Evolutionary conservation across 306 rosid genomes (phyloP).

Genomic region (Quercus agrifolia): DNA sequence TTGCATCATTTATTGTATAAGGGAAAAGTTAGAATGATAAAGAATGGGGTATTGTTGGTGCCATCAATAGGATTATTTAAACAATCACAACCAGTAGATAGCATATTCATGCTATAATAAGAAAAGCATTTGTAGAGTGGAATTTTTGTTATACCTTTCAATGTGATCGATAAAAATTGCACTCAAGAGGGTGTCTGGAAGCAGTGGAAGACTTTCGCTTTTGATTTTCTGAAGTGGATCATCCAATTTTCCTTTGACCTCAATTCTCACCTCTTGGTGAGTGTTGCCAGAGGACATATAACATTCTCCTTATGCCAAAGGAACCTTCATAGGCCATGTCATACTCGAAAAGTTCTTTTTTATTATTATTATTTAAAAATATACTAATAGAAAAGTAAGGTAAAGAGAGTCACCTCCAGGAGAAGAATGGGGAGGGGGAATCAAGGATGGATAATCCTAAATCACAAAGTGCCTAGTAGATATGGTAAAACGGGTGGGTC

Average conservation of each 20-base stretch:
- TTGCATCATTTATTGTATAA: slow-evolving; percentile 9
- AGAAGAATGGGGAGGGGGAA: slow-evolving; percentile 9
- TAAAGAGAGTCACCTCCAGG: background rate
- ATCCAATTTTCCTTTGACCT: slow-evolving; percentile 44
- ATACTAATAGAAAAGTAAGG: no score
- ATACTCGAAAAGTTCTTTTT: background rate
- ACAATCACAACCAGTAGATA: slow-evolving; percentile 19
- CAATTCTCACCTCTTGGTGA: slow-evolving; percentile 35
- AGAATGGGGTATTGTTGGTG: slow-evolving; percentile 2
- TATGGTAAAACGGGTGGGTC: background rate
- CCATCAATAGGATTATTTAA: slow-evolving; percentile 20
- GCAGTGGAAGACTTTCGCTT: slow-evolving; percentile 32
- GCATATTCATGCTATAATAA: slow-evolving; percentile 33
- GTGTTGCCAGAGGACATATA: background rate
- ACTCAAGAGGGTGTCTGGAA: slow-evolving; percentile 25
- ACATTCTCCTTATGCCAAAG: background rate
- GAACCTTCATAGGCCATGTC: slow-evolving; percentile 13
- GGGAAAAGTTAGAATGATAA: slow-evolving; percentile 8
- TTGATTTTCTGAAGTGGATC: slow-evolving; percentile 28
- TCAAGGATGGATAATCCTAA: slow-evolving; percentile 22
- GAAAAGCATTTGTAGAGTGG: slow-evolving; percentile 33
- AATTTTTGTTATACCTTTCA: slow-evolving; percentile 24
- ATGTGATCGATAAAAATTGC: slow-evolving; percentile 37
- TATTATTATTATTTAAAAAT: no score
- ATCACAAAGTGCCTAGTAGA: background rate